phyloP scores from a whole-genome alignment of 2,329 filamentous ascomycete species.

The Aspergillus tanneri region DNA sequence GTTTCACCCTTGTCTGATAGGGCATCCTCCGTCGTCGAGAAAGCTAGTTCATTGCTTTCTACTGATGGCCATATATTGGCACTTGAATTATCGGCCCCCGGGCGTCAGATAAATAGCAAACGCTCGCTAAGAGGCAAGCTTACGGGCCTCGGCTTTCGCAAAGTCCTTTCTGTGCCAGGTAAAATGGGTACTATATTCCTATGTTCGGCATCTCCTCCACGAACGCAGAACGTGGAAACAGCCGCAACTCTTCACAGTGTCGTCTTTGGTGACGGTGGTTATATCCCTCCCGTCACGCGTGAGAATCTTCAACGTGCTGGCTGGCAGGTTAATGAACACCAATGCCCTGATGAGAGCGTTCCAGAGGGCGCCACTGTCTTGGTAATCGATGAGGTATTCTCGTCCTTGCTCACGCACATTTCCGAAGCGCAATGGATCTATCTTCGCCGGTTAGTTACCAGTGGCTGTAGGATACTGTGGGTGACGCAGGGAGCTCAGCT shows the following conservation, averaged over 20 bases:
- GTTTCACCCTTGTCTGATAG: neutral
- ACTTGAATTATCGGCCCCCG: neutral
- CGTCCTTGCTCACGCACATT: conserved; percentile 1
- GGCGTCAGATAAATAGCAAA: neutral
- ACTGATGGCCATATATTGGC: conserved; percentile 2
- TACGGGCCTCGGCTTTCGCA: neutral
- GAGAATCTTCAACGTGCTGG: neutral
- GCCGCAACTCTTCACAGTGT: neutral
- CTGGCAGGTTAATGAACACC: conserved; percentile 1
- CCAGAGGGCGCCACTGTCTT: neutral
- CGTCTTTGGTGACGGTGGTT: neutral
- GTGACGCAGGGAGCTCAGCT: conserved; percentile 9
- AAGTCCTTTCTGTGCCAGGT: neutral
- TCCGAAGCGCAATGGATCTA: conserved; percentile 4
- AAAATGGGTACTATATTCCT: neutral
- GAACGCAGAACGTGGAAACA: neutral
- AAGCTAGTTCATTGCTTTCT: neutral
- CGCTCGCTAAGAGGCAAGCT: neutral
- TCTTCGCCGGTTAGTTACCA: neutral
- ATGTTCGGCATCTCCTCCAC: neutral
- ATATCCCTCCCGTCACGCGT: neutral
- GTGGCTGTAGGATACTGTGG: conserved; percentile 8
- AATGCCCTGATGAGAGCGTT: neutral
- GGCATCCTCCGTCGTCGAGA: neutral
- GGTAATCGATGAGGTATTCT: conserved; percentile 3